Evolutionary conservation across 495 filamentous ascomycete genomes (phyloP), one percentile per base, ranked within the genome.

Genomic region (Coniosporium apollinis): DNA sequence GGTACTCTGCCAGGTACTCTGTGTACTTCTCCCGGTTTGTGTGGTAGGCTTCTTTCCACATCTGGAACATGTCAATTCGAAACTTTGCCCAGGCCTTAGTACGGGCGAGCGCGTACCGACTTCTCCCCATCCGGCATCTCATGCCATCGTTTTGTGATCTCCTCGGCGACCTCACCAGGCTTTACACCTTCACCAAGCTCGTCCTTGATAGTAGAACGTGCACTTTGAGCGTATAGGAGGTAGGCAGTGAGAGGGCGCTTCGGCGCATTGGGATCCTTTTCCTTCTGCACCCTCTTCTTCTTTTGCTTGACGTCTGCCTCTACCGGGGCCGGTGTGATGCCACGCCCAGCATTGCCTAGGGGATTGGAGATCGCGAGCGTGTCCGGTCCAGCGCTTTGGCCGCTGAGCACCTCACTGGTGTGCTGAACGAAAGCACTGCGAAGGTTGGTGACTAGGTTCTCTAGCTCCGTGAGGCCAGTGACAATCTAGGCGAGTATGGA

Each of bases 201-300:
- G 5, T 59, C 64, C 17, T 74, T 74, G 42, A 96, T 85, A 48
- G 71, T 69, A 14, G 67, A 57, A 19, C 89, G 79, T 29, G 82
- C 84, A 22, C 73, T 72, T 47, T 89, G 74, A 65, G 89, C 82
- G 62, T 80, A 96, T 22, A 94, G 62, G 64, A 97, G 93, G 60
- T 84, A 94, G 0, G 89, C 84, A 13, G 89, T 94, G 43, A 94
- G 54, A 15, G 89, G 83, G 13, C 85, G 72, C 68, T 94, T 94
- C 33, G 89, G 89, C 9, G 85, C 83, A 52, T 93, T 91, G 39
- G 87, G 87, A 54, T 97, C 91, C 64, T 82, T 81, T 53, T 82
- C 42, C 41, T 44, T 52, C 37, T 52, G 44, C 9, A 28, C 20
- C 19, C 48, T 81, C 64, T 80, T 81, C 65, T 77, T 82, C 34